Base-by-base conservation (phyloP, 1,284 basidiomycete genomes). In the Testicularia cyperi region DNA sequence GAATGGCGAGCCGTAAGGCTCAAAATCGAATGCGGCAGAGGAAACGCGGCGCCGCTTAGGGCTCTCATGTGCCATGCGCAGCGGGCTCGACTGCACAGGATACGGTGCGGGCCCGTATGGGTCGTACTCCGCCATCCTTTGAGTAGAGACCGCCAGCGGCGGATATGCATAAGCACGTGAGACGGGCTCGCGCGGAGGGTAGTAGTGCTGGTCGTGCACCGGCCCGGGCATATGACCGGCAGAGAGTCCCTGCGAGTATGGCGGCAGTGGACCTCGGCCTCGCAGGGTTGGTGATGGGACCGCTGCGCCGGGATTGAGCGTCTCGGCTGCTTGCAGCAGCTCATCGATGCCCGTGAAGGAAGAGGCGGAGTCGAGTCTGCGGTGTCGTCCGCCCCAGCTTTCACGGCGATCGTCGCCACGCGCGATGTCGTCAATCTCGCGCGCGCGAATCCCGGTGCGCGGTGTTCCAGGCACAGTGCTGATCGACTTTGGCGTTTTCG, bases 271-370 rank as follows among this genome's bases (percentile, higher is more conserved):
- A 20, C 44, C 41, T 26, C 38, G 40, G 2, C 45, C 43, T 32
- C 46, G 53, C 42, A 43, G 38, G 20, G 42, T 39, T 2, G 45
- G 54, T 38, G 54, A 60, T 19, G 51, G 41, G 15, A 54, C 54
- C n/a, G 40, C 47, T 16, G 54, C 56, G 24, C 57, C 54, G 1
- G 69, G 69, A 24, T 66, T 71, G 32, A 74, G 60, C 25, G 68
- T 68, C 44, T 75, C 69, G 13, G 73, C 73, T 5, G 73, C 73
- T 22, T 75, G 70, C 9, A 75, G 60, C 14, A 75, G 63, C 49
- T 74, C 73, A 44, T 75, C 73, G 41, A 75, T 73, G 20, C 72
- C 72, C 31, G 56, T 69, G 33, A 64, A 67, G 29, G 55, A 70
- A 8, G 64, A 58, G 1, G 39, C 53, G 4, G 65, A 67, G 18